Evolutionary conservation across 805 yeast genomes (phyloP).

Genomic region (Cyberlindnera veronae): DNA sequence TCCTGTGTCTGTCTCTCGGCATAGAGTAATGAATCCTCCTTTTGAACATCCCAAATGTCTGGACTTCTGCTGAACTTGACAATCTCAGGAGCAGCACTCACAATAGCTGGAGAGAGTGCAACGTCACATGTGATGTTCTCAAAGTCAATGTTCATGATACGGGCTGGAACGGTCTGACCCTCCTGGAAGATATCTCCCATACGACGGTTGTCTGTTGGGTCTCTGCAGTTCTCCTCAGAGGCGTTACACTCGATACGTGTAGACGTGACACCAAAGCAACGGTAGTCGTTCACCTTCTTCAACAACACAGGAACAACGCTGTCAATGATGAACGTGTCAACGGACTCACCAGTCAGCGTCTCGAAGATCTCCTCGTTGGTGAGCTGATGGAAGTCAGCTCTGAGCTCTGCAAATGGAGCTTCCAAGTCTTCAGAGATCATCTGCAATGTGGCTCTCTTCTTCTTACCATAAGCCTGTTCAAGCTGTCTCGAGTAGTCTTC

Average conservation of each 20-base stretch:
- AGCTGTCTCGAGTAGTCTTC: slow-evolving; percentile 92
- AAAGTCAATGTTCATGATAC: slow-evolving; percentile 65
- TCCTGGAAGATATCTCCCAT: slow-evolving; percentile 43
- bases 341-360: slow-evolving; percentile 84
- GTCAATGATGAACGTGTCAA: slow-evolving; percentile 63
- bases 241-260: slow-evolving; percentile 58
- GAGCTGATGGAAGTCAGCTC: slow-evolving; percentile 66
- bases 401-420: slow-evolving; percentile 81
- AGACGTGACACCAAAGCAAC: slow-evolving; percentile 44
- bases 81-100: slow-evolving; percentile 44
- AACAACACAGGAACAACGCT: slow-evolving; percentile 72
- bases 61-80: slow-evolving; percentile 44
- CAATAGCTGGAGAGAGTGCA: slow-evolving; percentile 64
- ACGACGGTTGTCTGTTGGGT: slow-evolving; percentile 33
- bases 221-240: slow-evolving; percentile 42
- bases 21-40: slow-evolving; percentile 63
- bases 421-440: slow-evolving; percentile 84
- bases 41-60: slow-evolving; percentile 74
- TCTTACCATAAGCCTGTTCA: slow-evolving; percentile 66
- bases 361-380: slow-evolving; percentile 75
- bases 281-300: slow-evolving; percentile 52
- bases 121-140: slow-evolving; percentile 71
- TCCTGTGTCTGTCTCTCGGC: slow-evolving; percentile 58
- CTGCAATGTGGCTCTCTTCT: slow-evolving; percentile 74
- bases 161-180: slow-evolving; percentile 88